Conservation (phyloP, 805 yeast genomes). For the Babjeviella inositovora region DNA sequence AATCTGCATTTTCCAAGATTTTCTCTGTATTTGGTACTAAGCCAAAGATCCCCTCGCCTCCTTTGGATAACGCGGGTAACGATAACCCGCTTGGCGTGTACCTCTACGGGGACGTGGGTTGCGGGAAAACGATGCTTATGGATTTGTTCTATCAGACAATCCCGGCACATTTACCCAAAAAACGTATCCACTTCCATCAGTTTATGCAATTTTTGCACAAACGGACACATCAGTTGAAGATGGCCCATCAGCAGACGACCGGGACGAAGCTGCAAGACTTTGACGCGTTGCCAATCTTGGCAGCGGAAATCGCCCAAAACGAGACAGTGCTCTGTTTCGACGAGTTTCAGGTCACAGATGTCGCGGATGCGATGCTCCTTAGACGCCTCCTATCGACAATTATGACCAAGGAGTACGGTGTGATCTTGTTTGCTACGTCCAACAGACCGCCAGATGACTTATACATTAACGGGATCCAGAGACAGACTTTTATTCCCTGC, state of each 20-base stretch:
- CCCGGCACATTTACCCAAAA: slow-evolving; percentile 63
- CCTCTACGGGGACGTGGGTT: slow-evolving; percentile 93
- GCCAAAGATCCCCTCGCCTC: too few species aligned
- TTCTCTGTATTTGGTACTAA: too few species aligned
- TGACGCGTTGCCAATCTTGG: slow-evolving; percentile 74
- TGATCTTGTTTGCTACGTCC: slow-evolving; percentile 82
- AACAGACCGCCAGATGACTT: slow-evolving; percentile 91
- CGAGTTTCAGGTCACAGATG: slow-evolving; percentile 96
- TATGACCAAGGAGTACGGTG: slow-evolving; percentile 65
- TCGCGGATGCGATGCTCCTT: slow-evolving; percentile 94
- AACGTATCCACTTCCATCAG: slow-evolving; percentile 86
- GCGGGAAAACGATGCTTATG: slow-evolving; percentile 98
- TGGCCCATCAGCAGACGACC: slow-evolving; percentile 40
- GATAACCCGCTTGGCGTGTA: slow-evolving; percentile 70
- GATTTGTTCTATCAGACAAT: slow-evolving; percentile 81
- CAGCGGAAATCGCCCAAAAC: slow-evolving; percentile 64
- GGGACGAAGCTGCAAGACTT: slow-evolving; percentile 28
- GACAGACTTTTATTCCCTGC: slow-evolving; percentile 86
- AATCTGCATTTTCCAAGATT: too few species aligned
- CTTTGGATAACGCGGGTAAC: slow-evolving; percentile 11
- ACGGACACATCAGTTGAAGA: slow-evolving; percentile 61
- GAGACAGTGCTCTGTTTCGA: slow-evolving; percentile 84
- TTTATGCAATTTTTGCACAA: slow-evolving; percentile 93
- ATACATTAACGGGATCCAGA: slow-evolving; percentile 86
- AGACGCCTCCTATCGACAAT: slow-evolving; percentile 56